Evolutionary conservation across 306 rosid genomes (phyloP).

Genomic region (Dalbergia cochinchinensis): DNA sequence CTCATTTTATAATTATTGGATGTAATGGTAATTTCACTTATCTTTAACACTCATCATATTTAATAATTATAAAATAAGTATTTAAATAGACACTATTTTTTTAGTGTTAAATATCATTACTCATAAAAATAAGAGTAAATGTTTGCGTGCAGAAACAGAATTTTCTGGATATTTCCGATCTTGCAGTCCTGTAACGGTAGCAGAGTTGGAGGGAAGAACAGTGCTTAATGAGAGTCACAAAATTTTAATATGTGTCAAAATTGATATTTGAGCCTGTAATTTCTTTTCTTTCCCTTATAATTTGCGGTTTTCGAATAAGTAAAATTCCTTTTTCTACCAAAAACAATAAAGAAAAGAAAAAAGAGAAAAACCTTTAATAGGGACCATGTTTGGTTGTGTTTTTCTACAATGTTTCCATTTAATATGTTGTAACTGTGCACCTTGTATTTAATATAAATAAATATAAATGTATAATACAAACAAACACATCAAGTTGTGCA

Average conservation of each 20-base stretch:
- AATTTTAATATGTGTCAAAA: background rate
- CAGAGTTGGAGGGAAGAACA: constrained; percentile 12
- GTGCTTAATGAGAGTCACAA: background rate
- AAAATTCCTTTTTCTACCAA: background rate
- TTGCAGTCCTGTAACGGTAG: background rate
- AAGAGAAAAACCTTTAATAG: background rate
- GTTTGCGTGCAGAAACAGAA: background rate
- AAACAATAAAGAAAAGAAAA: too few species aligned
- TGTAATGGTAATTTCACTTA: too few species aligned
- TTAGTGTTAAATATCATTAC: too few species aligned
- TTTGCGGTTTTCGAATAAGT: constrained; percentile 3
- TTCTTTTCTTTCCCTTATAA: background rate
- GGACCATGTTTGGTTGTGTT: background rate
- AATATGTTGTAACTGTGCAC: background rate
- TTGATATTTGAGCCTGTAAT: background rate
- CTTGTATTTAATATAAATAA: background rate
- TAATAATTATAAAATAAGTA: too few species aligned
- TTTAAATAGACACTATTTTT: too few species aligned
- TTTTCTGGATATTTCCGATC: background rate
- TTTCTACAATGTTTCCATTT: background rate
- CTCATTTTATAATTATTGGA: too few species aligned
- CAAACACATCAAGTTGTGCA: background rate
- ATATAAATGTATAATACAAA: background rate
- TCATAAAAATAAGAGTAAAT: too few species aligned
- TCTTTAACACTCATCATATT: too few species aligned